Percentiles rank a stretch among this genome's conserved stretches.
Evolutionary conservation across 108 stramenopile species (phyloP).

Genomic region (Cylindrotheca closterium): DNA sequence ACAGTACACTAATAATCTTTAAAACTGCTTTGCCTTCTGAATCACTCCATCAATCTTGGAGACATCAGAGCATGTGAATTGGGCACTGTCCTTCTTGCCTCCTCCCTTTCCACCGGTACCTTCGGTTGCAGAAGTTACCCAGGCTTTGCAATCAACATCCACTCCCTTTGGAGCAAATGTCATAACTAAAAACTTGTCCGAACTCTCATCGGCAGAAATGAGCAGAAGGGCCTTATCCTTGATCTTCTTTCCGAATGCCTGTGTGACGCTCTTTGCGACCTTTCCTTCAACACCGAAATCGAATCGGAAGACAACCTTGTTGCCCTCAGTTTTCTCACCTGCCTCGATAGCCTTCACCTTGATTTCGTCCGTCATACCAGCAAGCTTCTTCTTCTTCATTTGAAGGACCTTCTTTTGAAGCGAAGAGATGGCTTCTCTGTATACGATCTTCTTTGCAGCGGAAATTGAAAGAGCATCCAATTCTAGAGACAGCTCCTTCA

Average conservation of each 20-base stretch:
- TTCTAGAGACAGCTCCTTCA: slow-evolving; percentile 74
- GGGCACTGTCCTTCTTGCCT: slow-evolving; percentile 86
- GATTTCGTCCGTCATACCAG: slow-evolving; percentile 73
- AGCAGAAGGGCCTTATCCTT: slow-evolving; percentile 85
- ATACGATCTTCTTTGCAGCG: slow-evolving; percentile 69
- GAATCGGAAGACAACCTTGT: slow-evolving; percentile 81
- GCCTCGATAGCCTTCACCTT: slow-evolving; percentile 60
- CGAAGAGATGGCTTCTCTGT: slow-evolving; percentile 57
- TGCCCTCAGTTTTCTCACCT: slow-evolving; percentile 58
- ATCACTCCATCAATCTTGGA: slow-evolving; percentile 55
- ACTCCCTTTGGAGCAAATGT: slow-evolving; percentile 79
- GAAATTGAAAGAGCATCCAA: slow-evolving; percentile 70
- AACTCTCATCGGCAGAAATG: slow-evolving; percentile 71
- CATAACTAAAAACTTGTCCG: slow-evolving; percentile 70
- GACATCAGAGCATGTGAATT: slow-evolving; percentile 65
- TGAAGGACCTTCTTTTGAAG: slow-evolving; percentile 77
- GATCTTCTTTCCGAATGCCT: slow-evolving; percentile 81
- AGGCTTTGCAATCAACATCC: slow-evolving; percentile 81
- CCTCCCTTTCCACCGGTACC: slow-evolving; percentile 86
- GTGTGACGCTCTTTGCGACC: slow-evolving; percentile 76
- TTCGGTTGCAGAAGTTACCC: slow-evolving; percentile 74
- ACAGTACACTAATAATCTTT: too few relatives aligned
- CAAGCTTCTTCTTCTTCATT: slow-evolving; percentile 79
- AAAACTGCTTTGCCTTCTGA: slow-evolving; percentile 58
- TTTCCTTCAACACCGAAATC: slow-evolving; percentile 95